phyloP scores from a whole-genome alignment of 495 filamentous ascomycete genomes.

The Daldinia caldariorum region DNA sequence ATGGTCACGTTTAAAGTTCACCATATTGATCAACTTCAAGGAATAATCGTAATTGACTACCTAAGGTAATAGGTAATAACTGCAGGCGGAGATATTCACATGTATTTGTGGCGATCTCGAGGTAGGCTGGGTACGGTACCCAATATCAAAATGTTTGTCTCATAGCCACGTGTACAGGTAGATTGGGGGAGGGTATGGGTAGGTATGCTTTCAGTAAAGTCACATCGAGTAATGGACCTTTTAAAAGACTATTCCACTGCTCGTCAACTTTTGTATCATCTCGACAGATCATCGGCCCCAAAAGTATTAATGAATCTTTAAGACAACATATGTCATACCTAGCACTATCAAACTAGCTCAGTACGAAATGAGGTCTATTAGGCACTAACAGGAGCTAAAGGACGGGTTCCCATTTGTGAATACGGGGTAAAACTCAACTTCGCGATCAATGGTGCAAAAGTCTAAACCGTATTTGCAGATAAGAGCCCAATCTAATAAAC shows the following conservation, averaged over 20 bases:
- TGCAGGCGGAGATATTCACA: conserved; percentile 31
- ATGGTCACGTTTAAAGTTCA: neutral
- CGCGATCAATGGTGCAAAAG: neutral
- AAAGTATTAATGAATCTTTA: conserved; percentile 10
- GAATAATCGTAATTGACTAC: conserved; percentile 9
- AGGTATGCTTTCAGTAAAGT: conserved; percentile 7
- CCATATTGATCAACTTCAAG: conserved; percentile 1
- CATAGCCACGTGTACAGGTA: conserved; percentile 43
- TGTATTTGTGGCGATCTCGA: conserved; percentile 26
- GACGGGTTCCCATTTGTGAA: conserved; percentile 16
- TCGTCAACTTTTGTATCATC: neutral
- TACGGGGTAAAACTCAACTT: neutral
- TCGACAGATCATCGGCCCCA: conserved; percentile 28
- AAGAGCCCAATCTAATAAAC: neutral
- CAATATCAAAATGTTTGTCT: conserved; percentile 30
- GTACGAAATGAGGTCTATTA: neutral
- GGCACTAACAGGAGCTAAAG: conserved; percentile 15
- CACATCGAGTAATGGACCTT: conserved; percentile 15
- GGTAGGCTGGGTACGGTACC: neutral
- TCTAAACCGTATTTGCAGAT: conserved; percentile 4
- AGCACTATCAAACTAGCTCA: conserved; percentile 18
- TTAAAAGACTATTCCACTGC: neutral
- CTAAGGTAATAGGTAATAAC: neutral
- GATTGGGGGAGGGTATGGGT: conserved; percentile 4
- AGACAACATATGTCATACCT: conserved; percentile 24